Percentiles rank a stretch among this genome's conserved stretches.
phyloP scores from a whole-genome alignment of 805 yeast genomes.

The Hanseniaspora hatyaiensis region DNA sequence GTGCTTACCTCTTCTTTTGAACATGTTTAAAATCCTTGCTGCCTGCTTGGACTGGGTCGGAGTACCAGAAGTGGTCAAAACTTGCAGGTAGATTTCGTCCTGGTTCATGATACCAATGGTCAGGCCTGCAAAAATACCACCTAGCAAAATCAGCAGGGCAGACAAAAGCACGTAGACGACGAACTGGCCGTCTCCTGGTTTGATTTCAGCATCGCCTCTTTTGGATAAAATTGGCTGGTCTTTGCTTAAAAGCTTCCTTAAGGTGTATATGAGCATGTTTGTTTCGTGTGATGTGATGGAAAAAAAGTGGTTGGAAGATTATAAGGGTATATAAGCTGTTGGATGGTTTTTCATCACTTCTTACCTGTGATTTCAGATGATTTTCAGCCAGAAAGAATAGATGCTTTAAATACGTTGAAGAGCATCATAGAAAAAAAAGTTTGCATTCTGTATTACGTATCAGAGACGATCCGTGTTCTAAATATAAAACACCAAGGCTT shows the following conservation, averaged over 20 bases:
- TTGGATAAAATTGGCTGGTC: neutral
- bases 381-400: too few species aligned
- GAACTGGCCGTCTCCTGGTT: slow-evolving; percentile 9
- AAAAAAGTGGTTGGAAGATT: too few species aligned
- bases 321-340: too few species aligned
- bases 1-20: slow-evolving; percentile 73
- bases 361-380: too few species aligned
- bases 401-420: too few species aligned
- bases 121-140: slow-evolving; percentile 86
- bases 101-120: slow-evolving; percentile 98
- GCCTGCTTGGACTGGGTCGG: slow-evolving; percentile 56
- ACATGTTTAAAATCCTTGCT: slow-evolving; percentile 51
- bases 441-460: too few species aligned
- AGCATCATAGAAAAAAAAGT: too few species aligned
- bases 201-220: slow-evolving; percentile 5
- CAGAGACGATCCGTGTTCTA: too few species aligned
- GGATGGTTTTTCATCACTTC: too few species aligned
- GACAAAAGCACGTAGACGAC: slow-evolving; percentile 12
- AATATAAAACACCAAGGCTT: too few species aligned
- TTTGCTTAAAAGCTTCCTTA: neutral
- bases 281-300: too few species aligned
- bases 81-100: slow-evolving; percentile 88
- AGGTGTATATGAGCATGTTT: slow-evolving; percentile 11
- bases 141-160: slow-evolving; percentile 38
- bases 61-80: slow-evolving; percentile 80